A percentile compares a stretch with the other conserved stretches of the same genome.
Evolutionary conservation across 2,329 filamentous ascomycete genomes (phyloP).

Genomic region (Phialophora verrucosa): DNA sequence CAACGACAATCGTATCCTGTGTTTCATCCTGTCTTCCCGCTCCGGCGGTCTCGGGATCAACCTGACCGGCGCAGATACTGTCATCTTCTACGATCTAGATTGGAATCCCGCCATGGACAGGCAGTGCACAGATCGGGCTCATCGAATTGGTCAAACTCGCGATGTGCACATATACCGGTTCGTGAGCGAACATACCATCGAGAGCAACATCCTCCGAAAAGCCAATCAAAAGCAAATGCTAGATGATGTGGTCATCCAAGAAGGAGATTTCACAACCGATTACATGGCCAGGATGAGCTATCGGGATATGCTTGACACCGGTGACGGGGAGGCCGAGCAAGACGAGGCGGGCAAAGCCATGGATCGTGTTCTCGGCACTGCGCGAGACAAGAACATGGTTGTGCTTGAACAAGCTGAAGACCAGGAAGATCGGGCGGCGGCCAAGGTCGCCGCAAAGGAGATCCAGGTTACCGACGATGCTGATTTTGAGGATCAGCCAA

Average conservation of each 20-base stretch:
- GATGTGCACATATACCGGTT: conserved; percentile 98
- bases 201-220: conserved; percentile 96
- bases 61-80: conserved; percentile 91
- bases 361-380: conserved; percentile 75
- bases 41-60: conserved; percentile 97
- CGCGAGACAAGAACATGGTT: conserved; percentile 59
- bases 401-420: conserved; percentile 91
- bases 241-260: conserved; percentile 97
- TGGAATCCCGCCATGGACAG: conserved; percentile 99
- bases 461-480: conserved; percentile 81
- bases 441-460: conserved; percentile 85
- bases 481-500: conserved; percentile 74
- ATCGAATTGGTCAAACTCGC: conserved; percentile 95
- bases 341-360: conserved; percentile 81
- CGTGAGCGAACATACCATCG: conserved; percentile 91
- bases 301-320: conserved; percentile 67
- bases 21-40: conserved; percentile 92
- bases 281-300: conserved; percentile 82
- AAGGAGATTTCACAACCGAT: conserved; percentile 96
- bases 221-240: conserved; percentile 97
- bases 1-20: conserved; percentile 86
- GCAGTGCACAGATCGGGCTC: conserved; percentile 95
- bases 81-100: conserved; percentile 98
- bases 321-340: conserved; percentile 48
- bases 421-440: conserved; percentile 85